Conservation (phyloP, 352 stramenopile genomes). For the Peronospora destructor region DNA sequence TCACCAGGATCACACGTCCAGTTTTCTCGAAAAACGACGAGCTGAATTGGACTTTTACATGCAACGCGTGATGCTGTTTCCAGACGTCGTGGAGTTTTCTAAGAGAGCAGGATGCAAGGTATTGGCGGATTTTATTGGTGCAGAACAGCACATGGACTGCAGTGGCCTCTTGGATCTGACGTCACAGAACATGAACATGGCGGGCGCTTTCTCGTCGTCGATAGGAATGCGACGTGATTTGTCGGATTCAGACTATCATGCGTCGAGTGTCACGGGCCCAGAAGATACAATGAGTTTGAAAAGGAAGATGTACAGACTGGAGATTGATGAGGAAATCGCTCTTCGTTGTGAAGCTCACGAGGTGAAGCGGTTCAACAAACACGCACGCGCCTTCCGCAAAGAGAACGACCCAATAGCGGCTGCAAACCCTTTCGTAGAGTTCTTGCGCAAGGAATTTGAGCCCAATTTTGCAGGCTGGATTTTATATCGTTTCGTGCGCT, state of each 20-base stretch:
- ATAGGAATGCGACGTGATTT: conserved; percentile 22
- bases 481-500: conserved; percentile 40
- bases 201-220: conserved; percentile 22
- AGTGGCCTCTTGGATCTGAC: conserved; percentile 16
- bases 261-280: conserved; percentile 11
- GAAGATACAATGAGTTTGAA: conserved; percentile 23
- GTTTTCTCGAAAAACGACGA: conserved; percentile 68
- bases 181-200: conserved; percentile 24
- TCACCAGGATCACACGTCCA: conserved; percentile 55
- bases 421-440: conserved; percentile 44
- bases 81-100: conserved; percentile 56
- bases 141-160: conserved; percentile 43
- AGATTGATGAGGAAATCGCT: conserved; percentile 63
- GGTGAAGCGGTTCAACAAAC: conserved; percentile 71
- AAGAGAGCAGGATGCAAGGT: conserved; percentile 45
- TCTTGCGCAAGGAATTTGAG: conserved; percentile 47
- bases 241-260: conserved; percentile 23
- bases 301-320: conserved; percentile 44
- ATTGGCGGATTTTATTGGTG: conserved; percentile 58
- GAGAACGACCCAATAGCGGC: conserved; percentile 56
- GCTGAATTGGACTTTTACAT: conserved; percentile 81
- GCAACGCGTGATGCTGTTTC: conserved; percentile 74
- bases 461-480: conserved; percentile 52
- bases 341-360: conserved; percentile 39
- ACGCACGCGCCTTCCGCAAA: conserved; percentile 51